phyloP scores from a whole-genome alignment of 257 asterid species.

The Nicotiana benthamiana region DNA sequence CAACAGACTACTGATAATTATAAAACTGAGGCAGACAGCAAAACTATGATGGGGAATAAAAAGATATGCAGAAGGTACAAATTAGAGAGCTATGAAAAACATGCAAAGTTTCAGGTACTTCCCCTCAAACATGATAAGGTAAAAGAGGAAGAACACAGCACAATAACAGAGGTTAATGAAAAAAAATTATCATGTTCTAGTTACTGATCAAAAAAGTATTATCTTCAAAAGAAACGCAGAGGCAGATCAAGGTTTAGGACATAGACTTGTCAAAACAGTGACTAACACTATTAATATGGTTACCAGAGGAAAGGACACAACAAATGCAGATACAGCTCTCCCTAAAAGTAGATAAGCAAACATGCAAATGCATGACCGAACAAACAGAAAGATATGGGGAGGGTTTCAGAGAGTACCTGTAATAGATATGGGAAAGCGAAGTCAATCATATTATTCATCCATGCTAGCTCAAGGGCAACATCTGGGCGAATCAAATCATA shows the following conservation, averaged over 20 bases:
- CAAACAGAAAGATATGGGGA: neutral
- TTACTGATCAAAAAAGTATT: neutral
- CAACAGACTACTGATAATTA: neutral
- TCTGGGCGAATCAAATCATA: constrained; percentile 90
- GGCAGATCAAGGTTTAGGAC: neutral
- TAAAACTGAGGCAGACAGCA: neutral
- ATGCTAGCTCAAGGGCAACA: constrained; percentile 97
- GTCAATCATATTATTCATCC: constrained; percentile 94
- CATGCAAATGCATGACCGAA: neutral
- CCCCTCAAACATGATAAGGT: neutral
- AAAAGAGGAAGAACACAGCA: neutral
- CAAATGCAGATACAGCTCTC: neutral
- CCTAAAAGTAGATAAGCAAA: neutral
- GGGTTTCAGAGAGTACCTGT: constrained; percentile 49
- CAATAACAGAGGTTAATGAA: neutral
- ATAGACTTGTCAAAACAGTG: neutral
- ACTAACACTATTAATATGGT: neutral
- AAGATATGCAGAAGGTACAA: neutral
- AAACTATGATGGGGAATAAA: neutral
- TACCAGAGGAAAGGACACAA: neutral
- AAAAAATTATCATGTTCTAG: neutral
- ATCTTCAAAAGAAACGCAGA: neutral
- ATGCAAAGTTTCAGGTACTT: neutral
- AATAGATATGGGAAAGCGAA: constrained; percentile 93
- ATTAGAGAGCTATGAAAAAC: neutral